Evolutionary conservation across 176 grass and related monocot species (phyloP).

Genomic region (Juncus inflexus): DNA sequence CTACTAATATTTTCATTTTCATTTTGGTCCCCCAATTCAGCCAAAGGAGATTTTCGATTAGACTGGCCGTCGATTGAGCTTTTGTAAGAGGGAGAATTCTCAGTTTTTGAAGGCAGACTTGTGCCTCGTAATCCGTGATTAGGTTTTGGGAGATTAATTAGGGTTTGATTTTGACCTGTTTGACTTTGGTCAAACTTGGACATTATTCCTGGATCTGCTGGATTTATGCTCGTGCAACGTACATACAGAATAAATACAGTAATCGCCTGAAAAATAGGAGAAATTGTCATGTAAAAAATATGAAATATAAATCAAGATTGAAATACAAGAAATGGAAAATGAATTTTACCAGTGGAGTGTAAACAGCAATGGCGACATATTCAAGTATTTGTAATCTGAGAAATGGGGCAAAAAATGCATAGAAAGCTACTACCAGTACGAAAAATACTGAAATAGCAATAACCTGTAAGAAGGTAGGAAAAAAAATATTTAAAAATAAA

Average conservation of each 20-base stretch:
- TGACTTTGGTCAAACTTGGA: slow-evolving; percentile 54
- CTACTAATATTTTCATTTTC: slow-evolving; percentile 26
- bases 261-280: slow-evolving; percentile 55
- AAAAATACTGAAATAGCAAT: slow-evolving; percentile 93
- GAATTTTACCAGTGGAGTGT: slow-evolving; percentile 75
- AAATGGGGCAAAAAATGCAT: slow-evolving; percentile 97
- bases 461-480: slow-evolving; percentile 44
- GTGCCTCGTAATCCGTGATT: slow-evolving; percentile 37
- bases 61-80: slow-evolving; percentile 70
- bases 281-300: slow-evolving; percentile 17
- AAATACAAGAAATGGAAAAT: too few relatives aligned
- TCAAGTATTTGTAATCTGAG: slow-evolving; percentile 57
- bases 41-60: slow-evolving; percentile 39
- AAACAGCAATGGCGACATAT: slow-evolving; percentile 66
- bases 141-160: slow-evolving; percentile 49
- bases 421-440: slow-evolving; percentile 92
- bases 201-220: slow-evolving; percentile 98
- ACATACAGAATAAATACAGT: slow-evolving; percentile 94
- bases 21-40: slow-evolving; percentile 28
- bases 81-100: slow-evolving; percentile 59
- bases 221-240: slow-evolving; percentile 97
- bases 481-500: slow-evolving; percentile 14
- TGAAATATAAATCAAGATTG: slow-evolving; percentile 9
- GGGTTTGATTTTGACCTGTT: slow-evolving; percentile 24
- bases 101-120: slow-evolving; percentile 38